phyloP scores from a whole-genome alignment of 2,329 filamentous ascomycete species.

The Claviceps humidiphila region DNA sequence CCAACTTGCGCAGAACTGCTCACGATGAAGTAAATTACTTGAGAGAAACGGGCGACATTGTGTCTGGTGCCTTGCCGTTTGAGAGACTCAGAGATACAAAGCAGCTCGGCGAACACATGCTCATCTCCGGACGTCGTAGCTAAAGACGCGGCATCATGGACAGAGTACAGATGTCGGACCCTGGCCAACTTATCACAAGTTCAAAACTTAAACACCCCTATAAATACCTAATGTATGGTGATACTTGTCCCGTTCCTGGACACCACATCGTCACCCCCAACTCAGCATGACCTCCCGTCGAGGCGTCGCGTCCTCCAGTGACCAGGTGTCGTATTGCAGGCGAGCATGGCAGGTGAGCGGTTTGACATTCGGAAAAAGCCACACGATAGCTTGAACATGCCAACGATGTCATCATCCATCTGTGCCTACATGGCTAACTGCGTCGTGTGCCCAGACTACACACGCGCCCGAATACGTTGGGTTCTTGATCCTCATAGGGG shows the following conservation, averaged over 20 bases:
- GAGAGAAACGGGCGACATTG: too few relatives aligned
- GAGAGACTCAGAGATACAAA: too few relatives aligned
- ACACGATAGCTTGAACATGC: too few relatives aligned
- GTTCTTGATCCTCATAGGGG: slow-evolving; percentile 3
- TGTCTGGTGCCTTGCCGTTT: too few relatives aligned
- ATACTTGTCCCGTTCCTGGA: neutral
- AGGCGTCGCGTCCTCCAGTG: neutral
- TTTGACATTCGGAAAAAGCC: neutral
- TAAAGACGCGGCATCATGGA: too few relatives aligned
- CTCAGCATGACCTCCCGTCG: slow-evolving; percentile 3
- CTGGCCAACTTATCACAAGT: too few relatives aligned
- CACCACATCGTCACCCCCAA: neutral
- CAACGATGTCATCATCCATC: too few relatives aligned
- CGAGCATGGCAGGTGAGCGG: slow-evolving; percentile 6
- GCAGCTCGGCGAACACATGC: too few relatives aligned
- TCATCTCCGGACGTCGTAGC: too few relatives aligned
- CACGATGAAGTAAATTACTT: too few relatives aligned
- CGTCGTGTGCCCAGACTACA: slow-evolving; percentile 3
- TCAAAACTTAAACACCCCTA: neutral
- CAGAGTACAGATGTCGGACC: too few relatives aligned
- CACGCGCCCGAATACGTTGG: slow-evolving; percentile 6
- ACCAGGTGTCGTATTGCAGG: neutral
- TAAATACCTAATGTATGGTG: neutral
- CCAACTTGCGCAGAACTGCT: neutral
- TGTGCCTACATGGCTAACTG: neutral